Evolutionary conservation across 169 alveolate genomes (phyloP).

Genomic region (Cryptosporidium parvum): DNA sequence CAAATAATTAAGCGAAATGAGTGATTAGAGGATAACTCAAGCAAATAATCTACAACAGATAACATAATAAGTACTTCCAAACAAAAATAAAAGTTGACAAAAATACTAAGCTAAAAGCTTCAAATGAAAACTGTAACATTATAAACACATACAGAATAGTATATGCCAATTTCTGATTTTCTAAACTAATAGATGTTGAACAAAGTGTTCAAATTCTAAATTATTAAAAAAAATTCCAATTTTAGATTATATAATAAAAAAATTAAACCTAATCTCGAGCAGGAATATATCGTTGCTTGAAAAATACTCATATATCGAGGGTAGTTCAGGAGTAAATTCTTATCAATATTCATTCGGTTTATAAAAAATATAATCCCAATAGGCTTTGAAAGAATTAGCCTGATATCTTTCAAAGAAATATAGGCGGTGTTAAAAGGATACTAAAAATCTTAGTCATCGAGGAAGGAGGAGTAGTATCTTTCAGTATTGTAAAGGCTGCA

Average conservation of each 20-base stretch:
- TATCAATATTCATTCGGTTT: slow-evolving; percentile 40
- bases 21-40: too few species aligned
- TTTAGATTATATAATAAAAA: slow-evolving; percentile 26
- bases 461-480: slow-evolving; percentile 70
- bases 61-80: too few species aligned
- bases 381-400: slow-evolving; percentile 52
- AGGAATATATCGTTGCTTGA: slow-evolving; percentile 23
- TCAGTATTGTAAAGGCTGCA: slow-evolving; percentile 75
- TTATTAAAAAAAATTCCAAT: background rate
- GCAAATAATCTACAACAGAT: too few species aligned
- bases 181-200: slow-evolving; percentile 3
- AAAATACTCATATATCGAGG: slow-evolving; percentile 34
- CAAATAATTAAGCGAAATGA: background rate
- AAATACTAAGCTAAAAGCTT: background rate
- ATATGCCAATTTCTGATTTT: slow-evolving; percentile 9
- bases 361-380: slow-evolving; percentile 29
- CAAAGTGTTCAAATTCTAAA: slow-evolving; percentile 16
- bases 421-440: slow-evolving; percentile 12
- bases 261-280: slow-evolving; percentile 48
- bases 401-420: slow-evolving; percentile 38
- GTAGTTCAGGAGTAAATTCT: slow-evolving; percentile 35
- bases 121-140: background rate
- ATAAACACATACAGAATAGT: slow-evolving; percentile 3
- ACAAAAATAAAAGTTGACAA: too few species aligned
- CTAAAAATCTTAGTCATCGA: slow-evolving; percentile 46